phyloP scores from a whole-genome alignment of 1,284 basidiomycete species.

The Cryptococcus sp. region DNA sequence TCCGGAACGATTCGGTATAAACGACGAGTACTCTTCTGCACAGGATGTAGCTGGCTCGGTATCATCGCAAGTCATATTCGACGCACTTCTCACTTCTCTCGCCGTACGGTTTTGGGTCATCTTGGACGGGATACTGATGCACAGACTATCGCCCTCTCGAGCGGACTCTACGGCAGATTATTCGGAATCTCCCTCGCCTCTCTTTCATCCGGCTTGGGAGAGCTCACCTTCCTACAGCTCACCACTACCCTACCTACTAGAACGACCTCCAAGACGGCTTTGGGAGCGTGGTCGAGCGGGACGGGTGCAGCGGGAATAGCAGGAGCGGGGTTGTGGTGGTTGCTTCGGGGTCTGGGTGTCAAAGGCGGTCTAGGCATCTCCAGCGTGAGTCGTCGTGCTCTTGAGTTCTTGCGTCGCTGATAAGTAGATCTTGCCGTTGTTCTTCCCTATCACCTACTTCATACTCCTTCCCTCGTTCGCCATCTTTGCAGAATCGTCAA shows the following conservation, averaged over 20 bases:
- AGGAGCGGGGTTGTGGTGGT: slow-evolving; percentile 93
- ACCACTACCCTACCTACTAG: slow-evolving; percentile 61
- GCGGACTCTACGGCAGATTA: slow-evolving; percentile 63
- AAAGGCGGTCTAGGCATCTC: slow-evolving; percentile 74
- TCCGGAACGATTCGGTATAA: slow-evolving; percentile 75
- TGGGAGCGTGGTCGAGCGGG: slow-evolving; percentile 75
- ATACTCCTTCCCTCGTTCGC: slow-evolving; percentile 59
- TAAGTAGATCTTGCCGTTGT: slow-evolving; percentile 64
- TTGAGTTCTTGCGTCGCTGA: background rate
- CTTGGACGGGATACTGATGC: background rate
- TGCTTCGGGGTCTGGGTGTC: slow-evolving; percentile 79
- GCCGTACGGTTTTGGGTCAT: background rate
- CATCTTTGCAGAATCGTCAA: slow-evolving; percentile 6
- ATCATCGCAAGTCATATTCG: slow-evolving; percentile 71
- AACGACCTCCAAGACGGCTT: slow-evolving; percentile 42
- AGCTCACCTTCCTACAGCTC: slow-evolving; percentile 89
- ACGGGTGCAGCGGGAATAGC: slow-evolving; percentile 91
- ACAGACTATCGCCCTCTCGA: slow-evolving; percentile 75
- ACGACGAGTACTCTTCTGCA: slow-evolving; percentile 69
- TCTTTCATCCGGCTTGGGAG: slow-evolving; percentile 86
- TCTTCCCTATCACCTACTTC: slow-evolving; percentile 67
- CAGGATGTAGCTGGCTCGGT: slow-evolving; percentile 63
- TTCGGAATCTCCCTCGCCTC: slow-evolving; percentile 84
- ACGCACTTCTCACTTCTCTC: background rate
- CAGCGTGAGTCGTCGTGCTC: slow-evolving; percentile 24